Base-by-base conservation (phyloP, 2,329 filamentous ascomycete genomes). In the Colletotrichum echinochloae region DNA sequence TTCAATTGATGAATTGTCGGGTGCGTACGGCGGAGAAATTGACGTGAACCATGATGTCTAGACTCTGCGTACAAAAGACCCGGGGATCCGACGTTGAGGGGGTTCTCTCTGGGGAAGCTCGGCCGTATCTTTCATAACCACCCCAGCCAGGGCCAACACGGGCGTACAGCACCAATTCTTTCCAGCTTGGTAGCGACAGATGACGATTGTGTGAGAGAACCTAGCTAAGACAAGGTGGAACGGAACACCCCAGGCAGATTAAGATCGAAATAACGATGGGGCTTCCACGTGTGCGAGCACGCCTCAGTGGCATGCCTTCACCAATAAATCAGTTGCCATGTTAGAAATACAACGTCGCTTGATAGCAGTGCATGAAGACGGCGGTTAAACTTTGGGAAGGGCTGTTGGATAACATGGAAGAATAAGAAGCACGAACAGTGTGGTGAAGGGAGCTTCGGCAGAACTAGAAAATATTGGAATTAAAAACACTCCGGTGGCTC, bases 11-110 rank as follows among this genome's bases (percentile, higher is more conserved):
- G 26, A 84, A 86, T 73, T 91, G 92, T 3, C 86, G 86, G 2
- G 91, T 87, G 37, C 91, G 86, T 28, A 86, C 82, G 0, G 90
- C 89, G 0, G 91, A 94, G 77, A 97, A 96, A 0, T 88, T 87
- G 11, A 97, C 82, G 26, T 91, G 86, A 46, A 89, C 88, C 4
- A 91, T 89, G 1, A 92, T 80, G 0, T 93, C 93, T 6, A 87
- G 79, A 1, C 82, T 68, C 64, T 57, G 3, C 28, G 41, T 46
- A 68, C 39, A 30, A 46, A 70, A 8, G 33, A 70, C 52, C 51
- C 57, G 16, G 18, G 2, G 6, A n/a, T 30, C 1, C n/a, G 48
- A 84, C 83, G 0, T 86, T 73, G 26, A 90, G 82, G 8, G 82
- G 82, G 74, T 94, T 94, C 0, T 81, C 75, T 0, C 83, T 80